Base-by-base conservation (phyloP, 139 green algal genomes). In the Limnomonas spitsbergensis region DNA sequence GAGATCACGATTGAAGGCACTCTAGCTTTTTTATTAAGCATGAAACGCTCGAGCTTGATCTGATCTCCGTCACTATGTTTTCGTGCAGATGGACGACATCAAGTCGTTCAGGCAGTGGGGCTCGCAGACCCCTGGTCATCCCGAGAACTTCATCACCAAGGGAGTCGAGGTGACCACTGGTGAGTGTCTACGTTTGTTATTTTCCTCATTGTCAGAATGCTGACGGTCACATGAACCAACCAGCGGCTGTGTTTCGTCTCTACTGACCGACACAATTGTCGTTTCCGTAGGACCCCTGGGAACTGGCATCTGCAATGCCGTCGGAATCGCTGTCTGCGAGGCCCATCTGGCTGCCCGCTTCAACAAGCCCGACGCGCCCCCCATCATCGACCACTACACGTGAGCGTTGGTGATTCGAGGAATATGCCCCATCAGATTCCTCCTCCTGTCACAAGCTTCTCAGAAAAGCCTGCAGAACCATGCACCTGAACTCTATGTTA, bases 331-430 rank as follows among this genome's bases (percentile, higher is more conserved):
- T 34, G 82, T 91, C 36, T 92, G 94, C 66, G 96, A 99, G 89
- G 92, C 92, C 42, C 92, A 99, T 86, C 86, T 99, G 76, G 96
- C 95, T 35, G 94, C 92, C 2, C 93, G 95, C 82, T 99, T 97
- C 95, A 99, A 99, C 95, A 98, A 98, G 93, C 94, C 95, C 27
- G 95, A 94, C 77, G 79, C 76, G 42, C 83, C 84, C 40, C 84
- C 81, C 24, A 79, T 98, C n/a, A 89, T 99, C 0, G 95, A 99
- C 91, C 94, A 99, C 90, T 98, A 98, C 95, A 99, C 96, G 86
- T 96, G 73, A 86, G 91, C 71, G n/a, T 54, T 0, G 4, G 27
- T 53, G 26, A 40, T 4, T 38, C 36, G 70, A 40, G 31, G n/a
- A n/a, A n/a, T n/a, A n/a, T n/a, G n/a, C n/a, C n/a, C n/a, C n/a